Evolutionary conservation across 352 stramenopile species (phyloP).

Genomic region (Phytophthora tubulina): DNA sequence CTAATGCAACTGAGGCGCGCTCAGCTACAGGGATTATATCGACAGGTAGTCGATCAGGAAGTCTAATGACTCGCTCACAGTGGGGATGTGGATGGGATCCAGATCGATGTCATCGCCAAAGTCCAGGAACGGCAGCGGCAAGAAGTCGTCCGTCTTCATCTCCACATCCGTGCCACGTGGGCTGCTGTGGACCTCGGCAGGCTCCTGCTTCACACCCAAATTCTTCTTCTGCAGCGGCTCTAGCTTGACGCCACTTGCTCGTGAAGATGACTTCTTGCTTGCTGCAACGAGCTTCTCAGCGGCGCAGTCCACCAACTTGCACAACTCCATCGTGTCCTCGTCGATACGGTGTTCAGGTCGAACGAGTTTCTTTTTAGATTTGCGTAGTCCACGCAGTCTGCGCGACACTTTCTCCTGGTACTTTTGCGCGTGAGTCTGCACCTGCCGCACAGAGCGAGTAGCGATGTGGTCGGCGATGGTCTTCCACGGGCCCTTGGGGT

Average conservation of each 20-base stretch:
- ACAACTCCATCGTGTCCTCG: conserved; percentile 68
- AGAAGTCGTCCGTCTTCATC: conserved; percentile 53
- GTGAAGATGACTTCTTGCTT: conserved; percentile 27
- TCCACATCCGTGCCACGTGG: conserved; percentile 40
- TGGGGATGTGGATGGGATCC: conserved; percentile 58
- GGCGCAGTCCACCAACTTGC: conserved; percentile 62
- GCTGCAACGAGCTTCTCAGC: conserved; percentile 54
- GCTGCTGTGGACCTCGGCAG: conserved; percentile 30
- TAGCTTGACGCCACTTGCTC: conserved; percentile 30
- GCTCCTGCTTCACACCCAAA: conserved; percentile 30
- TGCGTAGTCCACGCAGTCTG: conserved; percentile 68
- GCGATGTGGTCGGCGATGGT: conserved; percentile 75
- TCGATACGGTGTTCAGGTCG: conserved; percentile 67
- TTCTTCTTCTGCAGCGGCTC: conserved; percentile 44
- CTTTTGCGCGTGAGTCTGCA: conserved; percentile 85
- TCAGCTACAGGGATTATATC: conserved; percentile 41
- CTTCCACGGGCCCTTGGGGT: conserved; percentile 79
- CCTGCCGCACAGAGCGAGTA: conserved; percentile 73
- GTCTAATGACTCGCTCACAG: conserved; percentile 71
- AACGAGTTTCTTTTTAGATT: conserved; percentile 78
- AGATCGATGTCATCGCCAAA: conserved; percentile 60
- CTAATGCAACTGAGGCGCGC: conserved; percentile 33
- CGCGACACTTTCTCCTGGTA: conserved; percentile 82
- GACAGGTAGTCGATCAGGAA: conserved; percentile 75
- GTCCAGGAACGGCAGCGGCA: conserved; percentile 54